A percentile compares a stretch with the other conserved stretches of the same genome.
Conservation (phyloP, 2,329 filamentous ascomycete species). For the Phoma sp. region DNA sequence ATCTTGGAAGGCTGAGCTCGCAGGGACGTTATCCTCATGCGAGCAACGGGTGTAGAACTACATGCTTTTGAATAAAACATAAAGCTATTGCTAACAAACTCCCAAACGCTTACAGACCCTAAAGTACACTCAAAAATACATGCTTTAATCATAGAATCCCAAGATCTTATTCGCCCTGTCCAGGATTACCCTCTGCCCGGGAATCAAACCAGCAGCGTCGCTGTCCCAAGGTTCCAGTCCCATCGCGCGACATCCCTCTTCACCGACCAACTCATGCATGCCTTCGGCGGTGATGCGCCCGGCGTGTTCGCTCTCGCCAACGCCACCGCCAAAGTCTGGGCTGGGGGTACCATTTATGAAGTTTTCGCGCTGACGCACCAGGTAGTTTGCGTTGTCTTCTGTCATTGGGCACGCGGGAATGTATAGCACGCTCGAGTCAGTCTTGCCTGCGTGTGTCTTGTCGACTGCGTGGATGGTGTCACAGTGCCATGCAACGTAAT, state of each 20-base stretch:
- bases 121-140: neutral
- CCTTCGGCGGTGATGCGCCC: constrained; percentile 52
- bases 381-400: constrained; percentile 73
- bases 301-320: constrained; percentile 65
- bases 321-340: constrained; percentile 64
- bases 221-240: constrained; percentile 62
- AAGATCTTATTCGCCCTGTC: constrained; percentile 62
- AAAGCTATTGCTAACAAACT: neutral
- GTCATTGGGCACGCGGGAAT: constrained; percentile 88
- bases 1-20: too few species aligned
- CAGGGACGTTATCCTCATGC: too few species aligned
- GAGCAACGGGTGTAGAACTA: too few species aligned
- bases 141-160: constrained; percentile 53
- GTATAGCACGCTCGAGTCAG: constrained; percentile 85
- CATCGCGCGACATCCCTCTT: constrained; percentile 63
- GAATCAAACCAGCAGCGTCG: constrained; percentile 54
- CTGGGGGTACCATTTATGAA: constrained; percentile 67
- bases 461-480: constrained; percentile 86
- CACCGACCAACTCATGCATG: constrained; percentile 49
- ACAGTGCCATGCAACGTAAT: constrained; percentile 83
- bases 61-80: too few species aligned
- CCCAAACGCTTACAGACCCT: neutral
- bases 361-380: constrained; percentile 72
- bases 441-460: constrained; percentile 72
- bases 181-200: constrained; percentile 61